Evolutionary conservation across 2,329 filamentous ascomycete species (phyloP).

Genomic region (Colletotrichum navitas): DNA sequence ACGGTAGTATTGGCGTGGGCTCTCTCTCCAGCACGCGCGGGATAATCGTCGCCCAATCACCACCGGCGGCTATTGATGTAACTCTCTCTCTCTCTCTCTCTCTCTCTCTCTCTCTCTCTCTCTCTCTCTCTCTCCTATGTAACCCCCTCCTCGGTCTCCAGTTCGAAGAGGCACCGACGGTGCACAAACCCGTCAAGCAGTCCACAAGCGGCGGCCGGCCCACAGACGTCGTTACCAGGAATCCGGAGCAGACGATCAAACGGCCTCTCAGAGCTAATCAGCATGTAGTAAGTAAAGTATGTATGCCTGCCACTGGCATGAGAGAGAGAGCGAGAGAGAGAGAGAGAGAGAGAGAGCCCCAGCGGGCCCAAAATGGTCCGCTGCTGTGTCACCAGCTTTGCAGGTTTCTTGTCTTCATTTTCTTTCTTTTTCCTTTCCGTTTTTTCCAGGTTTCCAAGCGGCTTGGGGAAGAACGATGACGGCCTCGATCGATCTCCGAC

Average conservation of each 20-base stretch:
- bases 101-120: too few relatives aligned
- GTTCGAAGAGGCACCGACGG: too few relatives aligned
- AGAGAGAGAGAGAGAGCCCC: not conserved
- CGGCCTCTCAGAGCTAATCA: not conserved
- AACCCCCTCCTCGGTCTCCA: not conserved
- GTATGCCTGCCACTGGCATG: not conserved
- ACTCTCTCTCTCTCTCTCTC: not conserved
- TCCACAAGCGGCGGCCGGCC: not conserved
- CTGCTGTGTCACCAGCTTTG: not conserved
- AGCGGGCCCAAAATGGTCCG: slow-evolving; percentile 17
- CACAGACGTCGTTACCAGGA: not conserved
- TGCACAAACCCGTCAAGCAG: too few relatives aligned
- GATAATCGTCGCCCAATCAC: not conserved
- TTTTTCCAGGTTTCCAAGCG: slow-evolving; percentile 1
- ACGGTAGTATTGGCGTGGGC: not conserved
- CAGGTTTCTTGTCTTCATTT: not conserved
- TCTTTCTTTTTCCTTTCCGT: not conserved
- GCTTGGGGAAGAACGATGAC: not conserved
- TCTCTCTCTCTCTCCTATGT: too few relatives aligned
- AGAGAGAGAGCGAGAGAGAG: not conserved
- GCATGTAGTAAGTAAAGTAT: too few relatives aligned
- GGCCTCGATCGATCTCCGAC: slow-evolving; percentile 28
- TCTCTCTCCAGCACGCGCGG: not conserved
- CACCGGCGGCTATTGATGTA: not conserved
- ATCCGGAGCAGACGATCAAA: not conserved